Conservation (phyloP, 768 basidiomycete genomes). For the Lentinula boryana region DNA sequence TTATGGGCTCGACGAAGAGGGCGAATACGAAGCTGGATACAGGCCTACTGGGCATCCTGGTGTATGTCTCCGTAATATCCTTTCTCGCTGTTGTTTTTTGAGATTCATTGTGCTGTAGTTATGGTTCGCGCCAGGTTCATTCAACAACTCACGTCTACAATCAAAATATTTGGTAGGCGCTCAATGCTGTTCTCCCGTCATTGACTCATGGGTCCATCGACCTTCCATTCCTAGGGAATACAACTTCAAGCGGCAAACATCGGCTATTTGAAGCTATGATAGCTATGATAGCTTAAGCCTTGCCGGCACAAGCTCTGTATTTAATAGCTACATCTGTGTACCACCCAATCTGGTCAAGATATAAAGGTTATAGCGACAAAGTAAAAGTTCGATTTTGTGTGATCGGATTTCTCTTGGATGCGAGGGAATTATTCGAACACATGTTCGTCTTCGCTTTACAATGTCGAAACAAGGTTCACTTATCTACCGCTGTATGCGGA, state of each 20-base stretch:
- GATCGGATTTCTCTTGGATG: too few relatives aligned
- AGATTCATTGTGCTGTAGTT: background rate
- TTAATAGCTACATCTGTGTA: background rate
- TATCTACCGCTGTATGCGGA: background rate
- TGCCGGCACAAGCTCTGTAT: background rate
- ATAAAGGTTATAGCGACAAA: too few relatives aligned
- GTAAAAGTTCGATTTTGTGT: too few relatives aligned
- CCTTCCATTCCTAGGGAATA: background rate
- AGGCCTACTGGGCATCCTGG: constrained; percentile 24
- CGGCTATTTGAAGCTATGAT: background rate
- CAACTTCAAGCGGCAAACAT: background rate
- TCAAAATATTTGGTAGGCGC: constrained; percentile 18
- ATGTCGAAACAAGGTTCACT: background rate
- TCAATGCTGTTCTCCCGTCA: background rate
- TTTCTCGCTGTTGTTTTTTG: too few relatives aligned
- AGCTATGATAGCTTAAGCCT: background rate
- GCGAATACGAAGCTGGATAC: constrained; percentile 21
- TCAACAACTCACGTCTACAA: constrained; percentile 13
- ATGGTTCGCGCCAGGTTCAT: constrained; percentile 23
- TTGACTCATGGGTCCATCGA: background rate
- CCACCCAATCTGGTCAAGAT: too few relatives aligned
- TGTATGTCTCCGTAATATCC: constrained; percentile 9
- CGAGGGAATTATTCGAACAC: background rate
- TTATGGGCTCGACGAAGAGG: constrained; percentile 25
- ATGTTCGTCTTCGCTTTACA: background rate